Evolutionary conservation across 1,284 basidiomycete species (phyloP), one percentile per base, ranked within the genome.

Genomic region (Ceratobasidium sp.): DNA sequence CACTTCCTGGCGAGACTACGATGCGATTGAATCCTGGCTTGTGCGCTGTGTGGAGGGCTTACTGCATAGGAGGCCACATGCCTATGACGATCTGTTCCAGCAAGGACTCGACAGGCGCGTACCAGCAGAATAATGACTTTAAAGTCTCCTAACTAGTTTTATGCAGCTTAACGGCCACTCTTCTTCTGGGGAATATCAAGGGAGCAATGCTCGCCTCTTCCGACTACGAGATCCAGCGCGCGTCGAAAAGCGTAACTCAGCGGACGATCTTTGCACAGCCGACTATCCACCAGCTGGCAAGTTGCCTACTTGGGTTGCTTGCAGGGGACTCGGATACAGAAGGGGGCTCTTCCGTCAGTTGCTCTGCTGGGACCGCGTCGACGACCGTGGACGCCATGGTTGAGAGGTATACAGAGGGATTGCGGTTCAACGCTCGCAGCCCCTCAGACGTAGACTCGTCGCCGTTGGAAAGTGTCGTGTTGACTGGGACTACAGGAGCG

Each of bases 401-500:
- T 6, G 41, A 49, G 37, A 46, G 39, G 24, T 76, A 76, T 37
- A 69, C 72, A 14, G 29, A 64, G 29, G 43, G 22, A n/a, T 27
- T 61, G 59, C 29, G 19, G 68, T n/a, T 49, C 48, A 49, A 49
- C 48, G 41, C n/a, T 49, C 19, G 34, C n/a, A 24, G 24, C 16
- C 29, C 58, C 24, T 16, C 27, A 24, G 24, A 7, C 3, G n/a
- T 43, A 51, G 3, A 43, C 54, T 43, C 59, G 7, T 29, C 29
- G 1, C 61, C 59, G 6, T 6, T 74, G 0, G 77, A 82, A 16
- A 77, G 78, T 7, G 78, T 82, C 1, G 65, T 83, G 6, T 53
- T 83, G 24, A 83, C 82, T 1, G 83, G 83, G 1, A 81, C 81
- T 11, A 83, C 83, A 29, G 82, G 83, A 2, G 80, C 79, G 51